A percentile compares a stretch with the other conserved stretches of the same genome.
Evolutionary conservation across 1,284 basidiomycete genomes (phyloP).

Genomic region (Cutaneotrichosporon daszewskae): DNA sequence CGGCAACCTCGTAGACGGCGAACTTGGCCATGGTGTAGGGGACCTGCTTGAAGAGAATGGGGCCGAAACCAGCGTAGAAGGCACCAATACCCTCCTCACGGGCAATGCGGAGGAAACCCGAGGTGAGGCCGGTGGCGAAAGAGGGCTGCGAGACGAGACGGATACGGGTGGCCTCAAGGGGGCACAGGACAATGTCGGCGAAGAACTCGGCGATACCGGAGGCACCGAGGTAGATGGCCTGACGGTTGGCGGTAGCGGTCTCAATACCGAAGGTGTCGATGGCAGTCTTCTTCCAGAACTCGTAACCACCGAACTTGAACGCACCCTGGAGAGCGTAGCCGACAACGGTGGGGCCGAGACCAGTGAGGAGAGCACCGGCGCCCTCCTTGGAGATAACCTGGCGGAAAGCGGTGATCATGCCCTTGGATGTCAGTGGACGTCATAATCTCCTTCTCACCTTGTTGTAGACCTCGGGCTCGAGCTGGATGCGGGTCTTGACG

Average conservation of each 20-base stretch:
- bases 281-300: constrained; percentile 89
- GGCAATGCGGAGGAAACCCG: constrained; percentile 54
- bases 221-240: constrained; percentile 87
- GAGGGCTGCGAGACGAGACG: constrained; percentile 54
- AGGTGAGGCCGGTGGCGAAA: constrained; percentile 53
- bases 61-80: constrained; percentile 56
- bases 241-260: constrained; percentile 77
- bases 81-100: constrained; percentile 51
- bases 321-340: constrained; percentile 95
- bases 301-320: constrained; percentile 93
- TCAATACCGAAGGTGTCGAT: constrained; percentile 82
- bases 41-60: constrained; percentile 56
- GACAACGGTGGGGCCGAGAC: constrained; percentile 82
- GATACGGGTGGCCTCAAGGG: constrained; percentile 56
- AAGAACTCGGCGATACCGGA: constrained; percentile 93
- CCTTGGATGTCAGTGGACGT: constrained; percentile 44
- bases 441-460: constrained; percentile 37
- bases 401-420: constrained; percentile 66
- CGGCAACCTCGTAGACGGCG: constrained; percentile 50
- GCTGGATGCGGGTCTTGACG: constrained; percentile 98
- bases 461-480: constrained; percentile 57
- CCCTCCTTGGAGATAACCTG: constrained; percentile 78
- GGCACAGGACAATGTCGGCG: constrained; percentile 67
- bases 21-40: constrained; percentile 56
- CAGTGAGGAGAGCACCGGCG: constrained; percentile 81